These are phyloP conservation scores for Coemansia furcata DNA, from an alignment of 192 early-diverging fungal species.

Conservation along the genomic window DNA sequence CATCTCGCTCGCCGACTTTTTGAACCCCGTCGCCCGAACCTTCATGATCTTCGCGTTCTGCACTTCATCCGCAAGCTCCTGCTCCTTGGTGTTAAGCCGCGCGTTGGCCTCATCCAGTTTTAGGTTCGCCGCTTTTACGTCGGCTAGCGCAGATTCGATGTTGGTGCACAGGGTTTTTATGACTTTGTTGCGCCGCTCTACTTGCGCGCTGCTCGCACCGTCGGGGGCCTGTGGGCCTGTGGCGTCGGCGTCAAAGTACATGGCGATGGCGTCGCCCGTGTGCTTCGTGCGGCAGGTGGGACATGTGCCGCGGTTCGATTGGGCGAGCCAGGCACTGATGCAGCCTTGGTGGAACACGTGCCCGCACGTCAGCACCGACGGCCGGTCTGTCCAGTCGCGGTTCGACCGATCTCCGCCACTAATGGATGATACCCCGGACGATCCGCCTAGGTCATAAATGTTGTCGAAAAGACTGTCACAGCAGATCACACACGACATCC, in stretches of 20 bases:
- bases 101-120: neutral
- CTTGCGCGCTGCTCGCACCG: constrained; percentile 3
- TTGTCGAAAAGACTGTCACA: constrained; percentile 35
- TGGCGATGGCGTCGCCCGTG: constrained; percentile 19
- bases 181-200: constrained; percentile 13
- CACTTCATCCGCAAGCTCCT: neutral
- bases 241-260: constrained; percentile 28
- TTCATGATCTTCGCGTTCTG: neutral
- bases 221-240: neutral
- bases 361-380: constrained; percentile 36
- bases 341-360: constrained; percentile 50
- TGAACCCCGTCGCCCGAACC: neutral
- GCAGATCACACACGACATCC: constrained; percentile 51
- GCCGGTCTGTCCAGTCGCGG: constrained; percentile 22
- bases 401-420: neutral
- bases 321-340: constrained; percentile 38
- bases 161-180: constrained; percentile 41
- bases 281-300: constrained; percentile 38
- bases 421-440: neutral
- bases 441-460: neutral
- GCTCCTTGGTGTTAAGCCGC: neutral
- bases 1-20: constrained; percentile 13
- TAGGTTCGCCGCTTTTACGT: constrained; percentile 13
- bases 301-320: constrained; percentile 25
- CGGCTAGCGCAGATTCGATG: constrained; percentile 21